A percentile compares a stretch with the other conserved stretches of the same genome.
These are phyloP conservation scores for Fraxinus platypoda DNA, from an alignment of 305 asterid species.

Conservation along the genomic window DNA sequence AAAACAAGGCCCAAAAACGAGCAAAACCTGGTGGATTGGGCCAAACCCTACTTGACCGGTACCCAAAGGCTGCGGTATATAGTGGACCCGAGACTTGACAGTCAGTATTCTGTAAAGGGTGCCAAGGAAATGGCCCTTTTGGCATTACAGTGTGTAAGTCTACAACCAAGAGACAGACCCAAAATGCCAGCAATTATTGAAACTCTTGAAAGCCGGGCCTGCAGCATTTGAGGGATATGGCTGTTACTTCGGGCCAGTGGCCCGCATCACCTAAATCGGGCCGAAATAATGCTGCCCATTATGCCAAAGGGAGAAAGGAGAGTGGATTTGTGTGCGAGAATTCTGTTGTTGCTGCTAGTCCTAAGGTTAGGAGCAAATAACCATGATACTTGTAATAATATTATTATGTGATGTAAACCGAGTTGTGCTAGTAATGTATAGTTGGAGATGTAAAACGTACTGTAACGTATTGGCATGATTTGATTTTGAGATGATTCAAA, in stretches of 20 bases:
- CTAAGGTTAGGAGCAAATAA: slow-evolving; percentile 38
- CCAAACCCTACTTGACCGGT: slow-evolving; percentile 60
- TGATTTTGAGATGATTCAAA: too few relatives aligned
- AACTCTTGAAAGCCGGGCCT: slow-evolving; percentile 52
- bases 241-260: slow-evolving; percentile 64
- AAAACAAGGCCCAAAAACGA: slow-evolving; percentile 62
- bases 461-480: too few relatives aligned
- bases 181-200: slow-evolving; percentile 63
- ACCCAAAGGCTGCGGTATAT: slow-evolving; percentile 62
- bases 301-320: slow-evolving; percentile 47
- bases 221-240: slow-evolving; percentile 55
- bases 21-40: slow-evolving; percentile 76
- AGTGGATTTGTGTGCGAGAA: slow-evolving; percentile 39
- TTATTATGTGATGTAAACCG: too few relatives aligned
- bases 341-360: slow-evolving; percentile 48
- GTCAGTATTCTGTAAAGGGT: slow-evolving; percentile 73
- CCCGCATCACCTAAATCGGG: slow-evolving; percentile 42
- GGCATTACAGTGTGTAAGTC: slow-evolving; percentile 67
- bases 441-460: too few relatives aligned
- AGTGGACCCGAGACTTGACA: slow-evolving; percentile 69
- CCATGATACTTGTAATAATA: not conserved
- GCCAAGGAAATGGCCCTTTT: slow-evolving; percentile 67
- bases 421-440: too few relatives aligned
- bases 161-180: slow-evolving; percentile 67
- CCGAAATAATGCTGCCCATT: slow-evolving; percentile 24